phyloP scores from a whole-genome alignment of 345 rosid genomes.

The Boechera stricta region DNA sequence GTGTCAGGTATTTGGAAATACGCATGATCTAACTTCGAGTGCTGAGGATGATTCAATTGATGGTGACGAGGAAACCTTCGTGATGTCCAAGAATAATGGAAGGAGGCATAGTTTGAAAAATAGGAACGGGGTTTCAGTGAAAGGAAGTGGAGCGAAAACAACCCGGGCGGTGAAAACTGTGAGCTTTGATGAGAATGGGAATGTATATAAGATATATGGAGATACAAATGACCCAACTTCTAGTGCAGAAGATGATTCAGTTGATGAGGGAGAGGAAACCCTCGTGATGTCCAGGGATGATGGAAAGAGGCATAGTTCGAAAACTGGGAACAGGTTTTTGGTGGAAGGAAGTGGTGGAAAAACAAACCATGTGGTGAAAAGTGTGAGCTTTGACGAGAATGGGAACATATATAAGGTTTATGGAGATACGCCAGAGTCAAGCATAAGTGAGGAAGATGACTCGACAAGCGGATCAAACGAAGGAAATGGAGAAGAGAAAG shows the following conservation, averaged over 20 bases:
- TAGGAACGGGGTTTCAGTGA: slow-evolving; percentile 38
- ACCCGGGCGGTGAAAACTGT: slow-evolving; percentile 33
- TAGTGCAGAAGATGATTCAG: slow-evolving; percentile 49
- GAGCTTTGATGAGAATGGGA: slow-evolving; percentile 37
- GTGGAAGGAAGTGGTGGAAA: slow-evolving; percentile 33
- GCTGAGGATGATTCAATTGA: slow-evolving; percentile 48
- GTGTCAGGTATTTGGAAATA: slow-evolving; percentile 46
- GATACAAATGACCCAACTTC: slow-evolving; percentile 43
- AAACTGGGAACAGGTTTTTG: slow-evolving; percentile 22
- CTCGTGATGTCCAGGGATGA: slow-evolving; percentile 14
- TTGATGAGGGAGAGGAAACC: slow-evolving; percentile 23
- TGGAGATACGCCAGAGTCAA: slow-evolving; percentile 49
- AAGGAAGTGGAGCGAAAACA: slow-evolving; percentile 23
- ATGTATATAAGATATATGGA: slow-evolving; percentile 41
- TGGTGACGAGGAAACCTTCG: slow-evolving; percentile 27
- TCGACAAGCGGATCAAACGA: slow-evolving; percentile 51
- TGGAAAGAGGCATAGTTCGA: slow-evolving; percentile 13
- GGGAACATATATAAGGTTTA: slow-evolving; percentile 45
- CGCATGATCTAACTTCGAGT: slow-evolving; percentile 43
- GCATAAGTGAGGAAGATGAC: slow-evolving; percentile 49
- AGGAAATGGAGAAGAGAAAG: slow-evolving; percentile 42
- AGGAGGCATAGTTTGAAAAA: not conserved
- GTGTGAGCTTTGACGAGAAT: slow-evolving; percentile 45
- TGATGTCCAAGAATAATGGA: slow-evolving; percentile 27
- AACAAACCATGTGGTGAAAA: slow-evolving; percentile 28